phyloP scores from a whole-genome alignment of 495 filamentous ascomycete species.

The Rhizodiscina lignyota region DNA sequence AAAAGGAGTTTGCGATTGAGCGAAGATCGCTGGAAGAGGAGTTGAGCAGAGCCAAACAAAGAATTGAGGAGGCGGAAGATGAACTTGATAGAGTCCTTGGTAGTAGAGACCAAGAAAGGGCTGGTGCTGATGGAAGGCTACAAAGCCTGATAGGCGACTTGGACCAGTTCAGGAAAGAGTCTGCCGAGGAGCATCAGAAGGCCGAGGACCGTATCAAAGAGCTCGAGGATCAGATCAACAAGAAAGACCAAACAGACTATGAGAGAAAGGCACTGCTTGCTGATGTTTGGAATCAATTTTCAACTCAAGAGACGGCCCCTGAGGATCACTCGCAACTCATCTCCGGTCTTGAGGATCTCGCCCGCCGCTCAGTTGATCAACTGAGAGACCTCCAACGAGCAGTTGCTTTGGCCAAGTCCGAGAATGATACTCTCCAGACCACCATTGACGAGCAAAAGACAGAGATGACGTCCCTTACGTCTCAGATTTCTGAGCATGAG shows the following conservation, averaged over 20 bases:
- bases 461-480: constrained; percentile 9
- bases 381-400: constrained; percentile 19
- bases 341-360: constrained; percentile 41
- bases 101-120: constrained; percentile 61
- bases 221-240: constrained; percentile 27
- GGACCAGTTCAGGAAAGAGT: constrained; percentile 38
- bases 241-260: constrained; percentile 32
- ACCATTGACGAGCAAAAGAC: constrained; percentile 11
- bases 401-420: constrained; percentile 19
- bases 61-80: constrained; percentile 75
- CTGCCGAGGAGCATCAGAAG: constrained; percentile 38
- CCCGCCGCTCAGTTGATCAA: constrained; percentile 16
- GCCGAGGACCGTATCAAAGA: constrained; percentile 26
- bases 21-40: constrained; percentile 66
- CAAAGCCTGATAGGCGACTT: constrained; percentile 55
- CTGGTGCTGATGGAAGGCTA: constrained; percentile 47
- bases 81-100: constrained; percentile 76
- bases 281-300: constrained; percentile 44
- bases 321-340: constrained; percentile 40
- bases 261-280: constrained; percentile 39
- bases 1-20: constrained; percentile 75
- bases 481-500: constrained; percentile 3
- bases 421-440: constrained; percentile 18
- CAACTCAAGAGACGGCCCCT: constrained; percentile 36
- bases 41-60: constrained; percentile 52